Evolutionary conservation across 1,284 basidiomycete genomes (phyloP), one percentile per base, ranked within the genome.

Genomic region (Leccinum fallax): DNA sequence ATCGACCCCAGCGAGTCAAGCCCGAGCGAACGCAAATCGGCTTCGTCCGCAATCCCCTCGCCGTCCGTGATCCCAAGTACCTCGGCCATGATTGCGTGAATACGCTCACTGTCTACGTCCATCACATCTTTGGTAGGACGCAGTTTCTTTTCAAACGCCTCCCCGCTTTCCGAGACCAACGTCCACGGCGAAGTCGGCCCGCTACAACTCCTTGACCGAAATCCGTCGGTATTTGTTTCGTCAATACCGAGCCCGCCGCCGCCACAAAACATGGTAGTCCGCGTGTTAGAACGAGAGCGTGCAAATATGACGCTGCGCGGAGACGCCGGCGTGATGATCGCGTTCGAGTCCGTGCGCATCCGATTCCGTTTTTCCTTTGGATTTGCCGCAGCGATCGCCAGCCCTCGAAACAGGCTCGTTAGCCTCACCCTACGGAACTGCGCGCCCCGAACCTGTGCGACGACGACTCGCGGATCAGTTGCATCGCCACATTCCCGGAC

Each of bases 1-100:
- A 88, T 86, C 0, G 84, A 83, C n/a, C 83, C 81, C 58, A 90
- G 71, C 0, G 87, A 88, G 67, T 89, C 86, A 28, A 88, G 73
- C 2, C 87, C 85, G 5, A 88, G 75, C 0, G 72, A 69, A 30
- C 78, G 77, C 10, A 89, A 72, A 30, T 83, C 78, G 0, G 72
- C 67, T 19, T 82, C 78, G 24, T 82, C 81, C 1, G 66, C 62
- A 26, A 88, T 76, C 10, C 78, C 75, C 0, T 74, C 66, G 26
- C 69, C 55, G 9, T 76, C 59, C 0, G 51, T 55, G 52, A 87
- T 72, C 24, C 79, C 84, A 2, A 89, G 76, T 7, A 85, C 79
- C 2, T 77, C 70, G 0, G 83, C 79, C 28, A 88, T 75, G 21
- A 86, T 73, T 1, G 61, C 64, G 58, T 79, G 81, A 15, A 86